These are phyloP conservation scores for Calonectria pteridis DNA, from an alignment of 2,329 filamentous ascomycete species.

Conservation along the genomic window DNA sequence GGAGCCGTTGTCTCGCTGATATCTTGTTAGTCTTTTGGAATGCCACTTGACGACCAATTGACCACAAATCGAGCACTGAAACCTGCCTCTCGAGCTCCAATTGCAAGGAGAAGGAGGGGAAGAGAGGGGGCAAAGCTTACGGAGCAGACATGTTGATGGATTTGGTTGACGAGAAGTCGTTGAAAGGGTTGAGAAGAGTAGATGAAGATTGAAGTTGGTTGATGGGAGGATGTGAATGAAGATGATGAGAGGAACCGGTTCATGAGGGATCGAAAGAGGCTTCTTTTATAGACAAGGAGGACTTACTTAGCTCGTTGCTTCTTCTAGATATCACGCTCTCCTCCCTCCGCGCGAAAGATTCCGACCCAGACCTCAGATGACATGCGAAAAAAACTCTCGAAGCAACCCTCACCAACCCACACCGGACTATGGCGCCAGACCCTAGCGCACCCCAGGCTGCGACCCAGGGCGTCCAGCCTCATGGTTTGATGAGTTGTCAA, in stretches of 20 bases:
- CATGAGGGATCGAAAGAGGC: conserved; percentile 27
- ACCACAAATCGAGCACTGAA: neutral
- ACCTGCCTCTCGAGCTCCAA: neutral
- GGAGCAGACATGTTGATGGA: conserved; percentile 44
- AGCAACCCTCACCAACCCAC: conserved; percentile 19
- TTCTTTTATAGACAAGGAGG: conserved; percentile 43
- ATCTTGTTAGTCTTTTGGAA: conserved; percentile 34
- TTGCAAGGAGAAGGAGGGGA: neutral
- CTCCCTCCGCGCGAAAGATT: conserved; percentile 17
- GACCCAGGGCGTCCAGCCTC: conserved; percentile 31
- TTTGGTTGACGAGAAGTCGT: conserved; percentile 34
- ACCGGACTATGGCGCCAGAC: conserved; percentile 18
- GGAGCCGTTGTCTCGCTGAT: conserved; percentile 35
- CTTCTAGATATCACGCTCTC: conserved; percentile 25
- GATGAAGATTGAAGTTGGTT: conserved; percentile 37
- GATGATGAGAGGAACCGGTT: conserved; percentile 32
- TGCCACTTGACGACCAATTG: conserved; percentile 23
- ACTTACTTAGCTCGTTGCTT: conserved; percentile 22
- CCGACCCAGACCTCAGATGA: conserved; percentile 18
- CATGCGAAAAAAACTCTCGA: conserved; percentile 15
- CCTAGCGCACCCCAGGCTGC: conserved; percentile 14
- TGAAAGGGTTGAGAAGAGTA: conserved; percentile 22
- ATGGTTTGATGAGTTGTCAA: conserved; percentile 41
- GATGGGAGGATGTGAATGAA: conserved; percentile 39
- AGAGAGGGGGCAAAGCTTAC: conserved; percentile 33